Base-by-base conservation (phyloP, 192 early-diverging fungal genomes). In the Mycoemilia scoparia region DNA sequence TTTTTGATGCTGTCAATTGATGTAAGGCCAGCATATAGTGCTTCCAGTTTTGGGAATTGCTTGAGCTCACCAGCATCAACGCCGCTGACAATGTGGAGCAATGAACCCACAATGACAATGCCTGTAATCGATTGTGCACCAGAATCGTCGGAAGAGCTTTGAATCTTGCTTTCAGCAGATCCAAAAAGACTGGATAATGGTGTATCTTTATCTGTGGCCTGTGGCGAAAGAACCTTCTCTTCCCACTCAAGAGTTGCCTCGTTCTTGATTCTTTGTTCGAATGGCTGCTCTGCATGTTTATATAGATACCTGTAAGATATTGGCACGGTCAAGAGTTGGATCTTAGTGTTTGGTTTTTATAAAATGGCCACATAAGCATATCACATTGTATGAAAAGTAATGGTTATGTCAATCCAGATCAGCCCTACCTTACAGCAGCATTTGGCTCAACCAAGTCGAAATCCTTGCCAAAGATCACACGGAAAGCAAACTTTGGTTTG, bases 201-300 rank as follows among this genome's bases (percentile, higher is more conserved):
- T n/a, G n/a, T n/a, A n/a, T n/a, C n/a, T 23, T 28, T 44, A 30
- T 49, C 50, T 2, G 34, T 31, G 3, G 54, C 39, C 33, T 49
- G 25, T 19, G 9, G 29, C 28, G 37, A 34, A 37, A 63, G 39
- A 20, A 29, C 32, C 42, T 49, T 63, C 49, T 62, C 59, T 38
- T 63, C 60, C 53, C 54, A 56, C 38, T 63, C 60, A 13, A 63
- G 38, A 17, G 45, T 40, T 43, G 45, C 47, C 46, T 63, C 60
- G 19, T 50, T 15, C n/a, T 38, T 42, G 10, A 57, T 25, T 9
- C 36, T 43, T 21, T 57, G 45, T 29, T 32, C 23, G 16, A 49
- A 34, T 0, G 60, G 20, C 15, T 45, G 60, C 17, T 31, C 28
- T 18, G 39, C 45, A 9, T 34, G 26, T 30, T 30, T 36, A 37